A percentile compares a stretch with the other conserved stretches of the same genome.
phyloP scores from a whole-genome alignment of 2,329 filamentous ascomycete genomes.

The Cucurbitaria berberidis region DNA sequence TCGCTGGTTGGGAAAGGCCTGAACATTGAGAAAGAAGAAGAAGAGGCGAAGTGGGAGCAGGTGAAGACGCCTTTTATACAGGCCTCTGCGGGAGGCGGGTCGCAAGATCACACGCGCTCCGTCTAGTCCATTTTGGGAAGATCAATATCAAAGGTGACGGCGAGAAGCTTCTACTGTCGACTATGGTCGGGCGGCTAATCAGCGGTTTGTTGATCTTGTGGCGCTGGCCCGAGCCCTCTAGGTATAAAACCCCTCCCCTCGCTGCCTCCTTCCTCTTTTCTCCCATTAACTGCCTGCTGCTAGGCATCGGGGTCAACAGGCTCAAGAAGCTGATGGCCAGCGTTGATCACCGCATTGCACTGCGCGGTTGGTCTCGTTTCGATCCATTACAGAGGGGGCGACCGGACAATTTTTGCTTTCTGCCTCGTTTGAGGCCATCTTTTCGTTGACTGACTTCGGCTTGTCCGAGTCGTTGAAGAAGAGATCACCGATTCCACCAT shows the following conservation, averaged over 20 bases:
- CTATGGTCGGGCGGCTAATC: not conserved
- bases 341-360: not conserved
- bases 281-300: not conserved
- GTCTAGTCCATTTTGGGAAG: not conserved
- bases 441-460: constrained; percentile 10
- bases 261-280: not conserved
- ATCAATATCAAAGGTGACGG: not conserved
- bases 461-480: constrained; percentile 10
- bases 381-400: not conserved
- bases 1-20: not conserved
- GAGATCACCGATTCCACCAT: not conserved
- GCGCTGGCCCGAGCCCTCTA: not conserved
- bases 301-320: not conserved
- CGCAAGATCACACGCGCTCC: constrained; percentile 1
- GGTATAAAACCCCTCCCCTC: not conserved
- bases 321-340: not conserved
- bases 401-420: not conserved
- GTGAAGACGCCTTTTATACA: not conserved
- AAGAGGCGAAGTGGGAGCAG: not conserved
- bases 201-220: not conserved
- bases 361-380: not conserved
- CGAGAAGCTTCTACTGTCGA: not conserved
- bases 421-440: not conserved
- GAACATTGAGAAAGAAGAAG: not conserved
- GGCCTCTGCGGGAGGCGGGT: not conserved